These are phyloP conservation scores for Cenococcum geophilum DNA, from an alignment of 495 filamentous ascomycete species.

Conservation along the genomic window DNA sequence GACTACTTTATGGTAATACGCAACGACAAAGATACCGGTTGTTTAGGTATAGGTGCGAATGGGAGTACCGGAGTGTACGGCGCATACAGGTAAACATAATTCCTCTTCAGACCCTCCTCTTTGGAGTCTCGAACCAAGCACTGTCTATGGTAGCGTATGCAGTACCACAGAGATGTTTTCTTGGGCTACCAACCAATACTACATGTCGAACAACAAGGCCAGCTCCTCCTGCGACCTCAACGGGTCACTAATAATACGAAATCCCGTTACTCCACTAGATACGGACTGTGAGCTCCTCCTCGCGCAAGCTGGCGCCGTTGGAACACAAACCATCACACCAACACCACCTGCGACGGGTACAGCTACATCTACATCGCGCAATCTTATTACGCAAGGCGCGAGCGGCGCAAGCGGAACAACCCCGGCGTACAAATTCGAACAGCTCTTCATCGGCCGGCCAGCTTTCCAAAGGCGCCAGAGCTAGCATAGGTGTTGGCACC, in stretches of 20 bases:
- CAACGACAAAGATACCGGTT: background rate
- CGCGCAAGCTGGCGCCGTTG: background rate
- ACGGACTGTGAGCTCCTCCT: background rate
- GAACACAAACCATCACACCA: background rate
- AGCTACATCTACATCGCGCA: background rate
- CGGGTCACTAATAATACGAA: too few relatives aligned
- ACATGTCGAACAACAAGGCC: background rate
- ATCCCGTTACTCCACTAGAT: background rate
- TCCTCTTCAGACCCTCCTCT: too few relatives aligned
- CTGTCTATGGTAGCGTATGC: background rate
- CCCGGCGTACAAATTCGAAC: too few relatives aligned
- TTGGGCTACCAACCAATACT: background rate
- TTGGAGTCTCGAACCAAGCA: too few relatives aligned
- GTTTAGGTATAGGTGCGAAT: background rate
- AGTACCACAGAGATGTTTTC: background rate
- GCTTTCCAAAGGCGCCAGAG: background rate
- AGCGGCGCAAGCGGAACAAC: background rate
- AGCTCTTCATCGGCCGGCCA: too few relatives aligned
- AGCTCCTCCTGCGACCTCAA: background rate
- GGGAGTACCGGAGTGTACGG: background rate
- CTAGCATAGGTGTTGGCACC: background rate
- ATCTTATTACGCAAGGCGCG: background rate
- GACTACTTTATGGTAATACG: too few relatives aligned
- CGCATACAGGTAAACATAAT: background rate
- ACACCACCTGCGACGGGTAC: background rate